These are phyloP conservation scores for Phytophthora hibernalis DNA, from an alignment of 352 stramenopile genomes.

Conservation along the genomic window DNA sequence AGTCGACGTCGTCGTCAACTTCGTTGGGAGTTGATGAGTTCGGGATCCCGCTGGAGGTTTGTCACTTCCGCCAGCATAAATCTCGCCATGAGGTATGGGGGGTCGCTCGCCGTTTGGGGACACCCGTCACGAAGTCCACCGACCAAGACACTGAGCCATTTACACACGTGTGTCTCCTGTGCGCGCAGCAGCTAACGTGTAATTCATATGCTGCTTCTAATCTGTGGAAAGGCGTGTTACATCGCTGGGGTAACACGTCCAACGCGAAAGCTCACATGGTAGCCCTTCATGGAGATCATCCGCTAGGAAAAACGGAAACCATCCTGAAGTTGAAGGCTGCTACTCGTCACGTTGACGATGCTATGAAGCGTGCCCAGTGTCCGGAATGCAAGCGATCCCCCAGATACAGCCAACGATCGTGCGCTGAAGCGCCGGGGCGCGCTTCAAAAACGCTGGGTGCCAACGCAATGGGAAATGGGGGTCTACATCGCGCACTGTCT, in stretches of 20 bases:
- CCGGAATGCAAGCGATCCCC: no score
- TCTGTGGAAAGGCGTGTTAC: not conserved
- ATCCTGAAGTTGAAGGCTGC: not conserved
- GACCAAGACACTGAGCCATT: not conserved
- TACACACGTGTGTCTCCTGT: constrained; percentile 1
- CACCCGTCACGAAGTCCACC: not conserved
- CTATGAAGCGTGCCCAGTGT: not conserved
- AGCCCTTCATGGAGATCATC: not conserved
- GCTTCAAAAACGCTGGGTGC: constrained; percentile 1
- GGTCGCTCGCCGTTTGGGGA: not conserved
- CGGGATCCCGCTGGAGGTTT: not conserved
- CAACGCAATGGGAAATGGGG: not conserved
- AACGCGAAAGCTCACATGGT: constrained; percentile 2
- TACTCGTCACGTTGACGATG: not conserved
- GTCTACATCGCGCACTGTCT: constrained; percentile 4
- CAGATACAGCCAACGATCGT: no score
- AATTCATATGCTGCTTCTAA: not conserved
- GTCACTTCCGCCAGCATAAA: not conserved
- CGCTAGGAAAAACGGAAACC: not conserved
- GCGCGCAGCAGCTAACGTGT: not conserved
- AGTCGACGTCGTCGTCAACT: not conserved
- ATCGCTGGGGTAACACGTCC: not conserved
- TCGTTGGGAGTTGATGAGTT: not conserved
- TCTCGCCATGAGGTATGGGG: not conserved
- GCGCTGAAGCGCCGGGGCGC: not conserved